A percentile compares a stretch with the other conserved stretches of the same genome.
These are phyloP conservation scores for Bimuria novae-zelandiae DNA, from an alignment of 2,329 filamentous ascomycete species.

Conservation along the genomic window DNA sequence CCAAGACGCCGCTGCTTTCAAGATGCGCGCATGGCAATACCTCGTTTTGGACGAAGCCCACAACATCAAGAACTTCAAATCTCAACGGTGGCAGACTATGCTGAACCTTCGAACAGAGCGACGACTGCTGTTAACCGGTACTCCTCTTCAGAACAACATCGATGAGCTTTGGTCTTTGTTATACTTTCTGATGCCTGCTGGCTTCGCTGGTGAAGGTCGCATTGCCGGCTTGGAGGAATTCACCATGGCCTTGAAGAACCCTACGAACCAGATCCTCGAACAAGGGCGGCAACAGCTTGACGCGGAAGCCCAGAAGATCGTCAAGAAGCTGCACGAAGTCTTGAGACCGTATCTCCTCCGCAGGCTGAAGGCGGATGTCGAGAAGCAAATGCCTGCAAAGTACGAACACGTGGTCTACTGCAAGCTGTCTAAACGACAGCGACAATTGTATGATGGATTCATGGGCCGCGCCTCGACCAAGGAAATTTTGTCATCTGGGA, in stretches of 20 bases:
- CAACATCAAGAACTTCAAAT: conserved; percentile 99
- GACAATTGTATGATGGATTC: conserved; percentile 95
- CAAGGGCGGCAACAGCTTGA: conserved; percentile 94
- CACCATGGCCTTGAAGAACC: conserved; percentile 92
- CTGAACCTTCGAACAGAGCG: conserved; percentile 91
- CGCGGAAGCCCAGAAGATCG: conserved; percentile 88
- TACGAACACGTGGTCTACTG: conserved; percentile 98
- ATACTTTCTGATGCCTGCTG: conserved; percentile 94
- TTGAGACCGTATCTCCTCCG: conserved; percentile 89
- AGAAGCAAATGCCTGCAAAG: conserved; percentile 98
- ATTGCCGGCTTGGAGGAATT: conserved; percentile 97
- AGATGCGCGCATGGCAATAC: conserved; percentile 92
- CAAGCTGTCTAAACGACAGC: conserved; percentile 89
- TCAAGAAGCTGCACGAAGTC: conserved; percentile 91
- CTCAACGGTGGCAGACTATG: conserved; percentile 93
- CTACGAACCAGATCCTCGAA: conserved; percentile 94
- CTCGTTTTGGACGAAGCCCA: conserved; percentile 98
- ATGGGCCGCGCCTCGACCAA: conserved; percentile 88
- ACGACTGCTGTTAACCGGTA: conserved; percentile 86
- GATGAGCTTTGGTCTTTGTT: conserved; percentile 96
- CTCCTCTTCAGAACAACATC: conserved; percentile 93
- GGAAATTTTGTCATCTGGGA: conserved; percentile 86
- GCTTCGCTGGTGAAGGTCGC: conserved; percentile 79
- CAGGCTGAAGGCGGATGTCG: conserved; percentile 91
- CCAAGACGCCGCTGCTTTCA: conserved; percentile 92